Evolutionary conservation across 202 grass and related monocot genomes (phyloP).

Genomic region (Panicum virgatum): DNA sequence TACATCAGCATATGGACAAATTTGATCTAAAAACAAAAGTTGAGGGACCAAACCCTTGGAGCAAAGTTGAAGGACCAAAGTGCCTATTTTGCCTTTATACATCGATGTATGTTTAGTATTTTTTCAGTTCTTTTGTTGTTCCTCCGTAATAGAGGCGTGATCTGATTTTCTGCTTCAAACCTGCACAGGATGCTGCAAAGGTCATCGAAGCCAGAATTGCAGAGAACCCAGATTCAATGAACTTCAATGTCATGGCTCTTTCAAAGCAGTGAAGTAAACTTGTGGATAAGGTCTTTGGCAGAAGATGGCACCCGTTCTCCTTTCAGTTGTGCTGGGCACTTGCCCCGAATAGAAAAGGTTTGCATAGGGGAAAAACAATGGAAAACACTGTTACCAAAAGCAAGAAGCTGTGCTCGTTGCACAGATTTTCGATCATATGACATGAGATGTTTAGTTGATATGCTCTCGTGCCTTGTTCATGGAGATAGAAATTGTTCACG

Average conservation of each 20-base stretch:
- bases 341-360: neutral
- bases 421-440: neutral
- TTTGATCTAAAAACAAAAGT: no score
- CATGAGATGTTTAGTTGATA: neutral
- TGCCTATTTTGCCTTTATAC: no score
- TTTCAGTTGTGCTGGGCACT: neutral
- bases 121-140: neutral
- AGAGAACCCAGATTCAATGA: constrained; percentile 70
- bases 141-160: neutral
- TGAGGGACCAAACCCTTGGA: no score
- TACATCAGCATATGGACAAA: no score
- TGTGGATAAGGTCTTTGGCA: neutral
- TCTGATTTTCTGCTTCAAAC: constrained; percentile 13
- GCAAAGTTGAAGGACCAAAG: no score
- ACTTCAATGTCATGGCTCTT: constrained; percentile 94
- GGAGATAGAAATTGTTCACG: neutral
- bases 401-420: neutral
- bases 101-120: neutral
- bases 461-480: constrained; percentile 1
- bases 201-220: constrained; percentile 75
- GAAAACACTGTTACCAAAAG: neutral
- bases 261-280: constrained; percentile 52
- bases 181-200: constrained; percentile 80
- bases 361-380: neutral
- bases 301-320: neutral